These are phyloP conservation scores for Sisymbrium altissimum DNA, from an alignment of 345 rosid genomes.

Conservation along the genomic window DNA sequence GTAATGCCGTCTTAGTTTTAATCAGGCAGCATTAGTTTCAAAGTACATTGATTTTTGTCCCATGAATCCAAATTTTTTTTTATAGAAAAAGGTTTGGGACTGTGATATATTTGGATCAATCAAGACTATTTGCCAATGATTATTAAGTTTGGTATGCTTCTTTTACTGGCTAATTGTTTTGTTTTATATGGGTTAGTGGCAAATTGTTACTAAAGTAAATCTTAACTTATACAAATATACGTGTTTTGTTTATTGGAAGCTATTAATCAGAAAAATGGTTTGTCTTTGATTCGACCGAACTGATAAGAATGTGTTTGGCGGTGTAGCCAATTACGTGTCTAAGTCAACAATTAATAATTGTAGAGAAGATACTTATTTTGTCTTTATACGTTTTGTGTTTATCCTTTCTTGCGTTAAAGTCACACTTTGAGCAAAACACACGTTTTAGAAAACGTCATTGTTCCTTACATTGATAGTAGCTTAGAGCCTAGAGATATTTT, in stretches of 20 bases:
- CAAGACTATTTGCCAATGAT: not conserved
- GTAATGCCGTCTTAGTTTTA: not conserved
- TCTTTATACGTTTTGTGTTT: constrained; percentile 27
- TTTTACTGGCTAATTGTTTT: not conserved
- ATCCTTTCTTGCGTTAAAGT: constrained; percentile 5
- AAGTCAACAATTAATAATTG: constrained; percentile 22
- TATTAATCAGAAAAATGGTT: not conserved
- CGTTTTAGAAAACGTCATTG: constrained; percentile 6
- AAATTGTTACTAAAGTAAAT: not conserved
- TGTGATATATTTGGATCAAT: not conserved
- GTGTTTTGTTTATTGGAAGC: not conserved
- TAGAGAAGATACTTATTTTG: constrained; percentile 2
- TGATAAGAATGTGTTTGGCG: constrained; percentile 38
- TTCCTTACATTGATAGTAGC: not conserved
- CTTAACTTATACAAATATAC: not conserved
- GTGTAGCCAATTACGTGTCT: constrained; percentile 28
- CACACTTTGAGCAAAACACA: not conserved
- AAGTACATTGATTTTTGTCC: not conserved
- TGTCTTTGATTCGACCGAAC: constrained; percentile 8
- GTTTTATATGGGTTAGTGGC: not conserved
- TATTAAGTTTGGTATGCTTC: not conserved
- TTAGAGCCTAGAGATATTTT: not conserved
- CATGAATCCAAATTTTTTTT: not conserved
- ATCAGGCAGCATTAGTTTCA: not conserved
- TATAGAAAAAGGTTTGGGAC: not conserved